phyloP scores from a whole-genome alignment of 1,284 basidiomycete species.

The Ganoderma leucocontextum region DNA sequence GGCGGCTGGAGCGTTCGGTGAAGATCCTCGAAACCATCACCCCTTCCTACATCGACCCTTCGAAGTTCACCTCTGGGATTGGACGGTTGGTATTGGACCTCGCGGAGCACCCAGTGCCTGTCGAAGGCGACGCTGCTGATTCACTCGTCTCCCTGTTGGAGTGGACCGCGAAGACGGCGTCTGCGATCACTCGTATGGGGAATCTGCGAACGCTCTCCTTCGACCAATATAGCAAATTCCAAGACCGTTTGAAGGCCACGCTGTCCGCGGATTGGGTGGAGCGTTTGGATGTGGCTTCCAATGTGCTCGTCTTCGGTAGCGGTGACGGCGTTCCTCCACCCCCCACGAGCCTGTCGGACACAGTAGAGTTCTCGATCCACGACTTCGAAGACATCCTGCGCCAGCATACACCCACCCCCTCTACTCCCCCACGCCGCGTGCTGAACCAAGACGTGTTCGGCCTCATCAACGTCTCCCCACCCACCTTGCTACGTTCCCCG shows the following conservation, averaged over 20 bases:
- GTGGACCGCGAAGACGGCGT: slow-evolving; percentile 49
- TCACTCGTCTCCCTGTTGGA: slow-evolving; percentile 52
- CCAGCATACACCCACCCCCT: slow-evolving; percentile 43
- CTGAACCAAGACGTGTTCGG: slow-evolving; percentile 57
- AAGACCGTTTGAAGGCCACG: slow-evolving; percentile 33
- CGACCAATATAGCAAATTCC: slow-evolving; percentile 39
- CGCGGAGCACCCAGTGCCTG: slow-evolving; percentile 31
- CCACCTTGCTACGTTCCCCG: slow-evolving; percentile 74
- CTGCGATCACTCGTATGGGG: slow-evolving; percentile 47
- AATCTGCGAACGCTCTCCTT: slow-evolving; percentile 51
- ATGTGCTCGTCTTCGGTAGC: slow-evolving; percentile 30
- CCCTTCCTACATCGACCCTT: slow-evolving; percentile 42
- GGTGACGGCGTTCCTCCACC: slow-evolving; percentile 22
- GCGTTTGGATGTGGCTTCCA: slow-evolving; percentile 35
- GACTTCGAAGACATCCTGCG: slow-evolving; percentile 41
- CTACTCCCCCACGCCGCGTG: slow-evolving; percentile 59
- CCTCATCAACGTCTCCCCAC: slow-evolving; percentile 69
- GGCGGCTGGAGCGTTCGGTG: slow-evolving; percentile 39
- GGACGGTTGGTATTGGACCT: slow-evolving; percentile 46
- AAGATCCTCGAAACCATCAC: slow-evolving; percentile 42
- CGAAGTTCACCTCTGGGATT: slow-evolving; percentile 45
- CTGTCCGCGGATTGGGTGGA: slow-evolving; percentile 33
- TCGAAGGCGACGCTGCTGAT: slow-evolving; percentile 41
- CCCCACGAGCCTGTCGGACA: slow-evolving; percentile 34
- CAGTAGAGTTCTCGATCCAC: slow-evolving; percentile 37